Base-by-base conservation (phyloP, 441 rosid species). In the Pelargonium fulgidum region DNA sequence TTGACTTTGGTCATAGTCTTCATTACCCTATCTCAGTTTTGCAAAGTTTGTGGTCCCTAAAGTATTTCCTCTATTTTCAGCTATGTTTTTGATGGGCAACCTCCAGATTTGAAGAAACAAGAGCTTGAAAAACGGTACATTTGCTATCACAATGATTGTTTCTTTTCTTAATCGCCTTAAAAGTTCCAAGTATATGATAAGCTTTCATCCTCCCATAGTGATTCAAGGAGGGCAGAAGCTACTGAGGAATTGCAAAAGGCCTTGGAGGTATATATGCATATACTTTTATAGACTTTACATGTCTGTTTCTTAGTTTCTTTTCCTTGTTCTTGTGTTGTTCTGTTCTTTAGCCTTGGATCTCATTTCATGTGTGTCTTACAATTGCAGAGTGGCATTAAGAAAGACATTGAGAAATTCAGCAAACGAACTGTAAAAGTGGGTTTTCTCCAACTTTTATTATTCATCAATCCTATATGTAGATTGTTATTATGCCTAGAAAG, bases 11-110 rank as follows among this genome's bases (percentile, higher is more conserved):
- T n/a, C 16, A 41, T 9, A 26, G 3, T 3, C 33, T 0, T 26
- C 3, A 3, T 3, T 26, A 26, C 33, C 33, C 1, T 26, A 26
- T 26, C 33, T 26, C 33, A 26, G 33, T 26, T 2, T 26, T 26
- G 33, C 33, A 26, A 26, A 4, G 22, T 56, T 76, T 16, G 19
- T 71, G 20, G 29, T 50, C 52, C 48, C 70, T 75, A 16, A 78
- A 59, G 42, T 29, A 12, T 9, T 50, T 50, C 19, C 2, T 78
- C 9, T 78, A 42, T 44, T 44, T 79, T 44, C 86, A 93, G 99
- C 67, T 93, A 88, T 76, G 99, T 94, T 58, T 94, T 94, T n/a
- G 97, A 94, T 64, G 99, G 97, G 64, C 80, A 86, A 78, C 99
- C 97, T 44, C 99, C 97, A 0, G 92, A 94, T 71, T 80, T 91